Evolutionary conservation across 2,329 filamentous ascomycete species (phyloP).

Genomic region (Venturia asperata): DNA sequence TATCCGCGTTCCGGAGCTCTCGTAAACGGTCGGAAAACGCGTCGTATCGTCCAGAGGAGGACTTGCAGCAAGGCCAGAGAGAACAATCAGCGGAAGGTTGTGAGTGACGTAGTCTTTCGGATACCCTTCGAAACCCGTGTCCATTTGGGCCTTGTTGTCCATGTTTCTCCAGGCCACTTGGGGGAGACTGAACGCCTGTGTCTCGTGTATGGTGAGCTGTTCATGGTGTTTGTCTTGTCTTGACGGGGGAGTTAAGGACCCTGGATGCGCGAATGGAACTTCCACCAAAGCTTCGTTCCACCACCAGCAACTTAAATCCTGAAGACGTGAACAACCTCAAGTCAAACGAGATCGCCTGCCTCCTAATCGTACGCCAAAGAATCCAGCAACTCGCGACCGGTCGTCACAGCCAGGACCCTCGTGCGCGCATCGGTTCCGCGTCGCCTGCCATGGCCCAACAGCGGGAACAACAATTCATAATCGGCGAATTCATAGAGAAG

Average conservation of each 20-base stretch:
- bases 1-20: constrained; percentile 50
- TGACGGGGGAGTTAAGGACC: background rate
- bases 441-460: constrained; percentile 16
- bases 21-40: background rate
- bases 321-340: background rate
- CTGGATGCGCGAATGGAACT: background rate
- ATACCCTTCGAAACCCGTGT: constrained; percentile 65
- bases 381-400: background rate
- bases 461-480: constrained; percentile 16
- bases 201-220: background rate
- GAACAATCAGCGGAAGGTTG: constrained; percentile 75
- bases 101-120: constrained; percentile 73
- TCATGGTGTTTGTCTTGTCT: background rate
- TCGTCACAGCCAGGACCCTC: background rate
- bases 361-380: background rate
- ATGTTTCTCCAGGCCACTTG: background rate
- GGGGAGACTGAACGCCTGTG: background rate
- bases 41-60: constrained; percentile 22
- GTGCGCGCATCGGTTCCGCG: constrained; percentile 2
- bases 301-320: background rate
- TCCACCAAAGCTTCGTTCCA: background rate
- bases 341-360: background rate
- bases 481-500: constrained; percentile 18
- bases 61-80: constrained; percentile 61
- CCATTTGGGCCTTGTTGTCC: constrained; percentile 6